Percentiles rank a stretch among this genome's conserved stretches.
phyloP scores from a whole-genome alignment of 108 stramenopile genomes.

The Nitzschia sp. region DNA sequence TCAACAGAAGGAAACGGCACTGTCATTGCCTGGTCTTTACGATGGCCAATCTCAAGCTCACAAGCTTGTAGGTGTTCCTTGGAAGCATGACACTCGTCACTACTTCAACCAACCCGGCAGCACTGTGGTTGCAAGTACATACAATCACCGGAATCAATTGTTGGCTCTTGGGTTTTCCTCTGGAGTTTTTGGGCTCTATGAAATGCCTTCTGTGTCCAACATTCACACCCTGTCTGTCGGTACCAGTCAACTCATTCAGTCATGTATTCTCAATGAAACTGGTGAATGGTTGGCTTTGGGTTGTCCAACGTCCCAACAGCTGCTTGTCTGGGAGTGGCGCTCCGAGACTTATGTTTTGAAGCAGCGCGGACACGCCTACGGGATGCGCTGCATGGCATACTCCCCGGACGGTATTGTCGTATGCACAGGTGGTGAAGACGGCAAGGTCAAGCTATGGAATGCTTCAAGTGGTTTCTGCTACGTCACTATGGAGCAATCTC shows the following conservation, averaged over 20 bases:
- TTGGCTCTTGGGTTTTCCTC: conserved; percentile 88
- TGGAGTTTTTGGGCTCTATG: conserved; percentile 96
- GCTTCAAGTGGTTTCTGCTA: conserved; percentile 95
- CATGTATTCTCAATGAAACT: conserved; percentile 79
- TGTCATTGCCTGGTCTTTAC: neutral
- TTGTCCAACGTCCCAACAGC: conserved; percentile 88
- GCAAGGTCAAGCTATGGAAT: conserved; percentile 97
- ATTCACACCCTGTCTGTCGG: conserved; percentile 88
- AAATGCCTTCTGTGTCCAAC: conserved; percentile 85
- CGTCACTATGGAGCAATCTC: conserved; percentile 90
- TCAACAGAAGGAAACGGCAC: neutral
- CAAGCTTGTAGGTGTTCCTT: conserved; percentile 54
- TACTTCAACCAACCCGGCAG: conserved; percentile 82
- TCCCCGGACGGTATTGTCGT: conserved; percentile 91
- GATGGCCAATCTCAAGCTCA: conserved; percentile 48
- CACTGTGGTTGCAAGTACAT: conserved; percentile 56
- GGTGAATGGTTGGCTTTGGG: conserved; percentile 98
- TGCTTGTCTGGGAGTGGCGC: conserved; percentile 99
- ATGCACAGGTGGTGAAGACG: conserved; percentile 98
- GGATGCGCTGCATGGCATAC: conserved; percentile 91
- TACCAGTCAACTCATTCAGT: conserved; percentile 64
- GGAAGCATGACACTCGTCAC: conserved; percentile 69
- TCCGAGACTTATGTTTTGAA: conserved; percentile 98
- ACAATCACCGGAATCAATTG: conserved; percentile 59
- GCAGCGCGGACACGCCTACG: conserved; percentile 97